Percentiles rank a stretch among this genome's conserved stretches.
Conservation (phyloP, 2,329 filamentous ascomycete genomes). For the Colletotrichum liriopes region DNA sequence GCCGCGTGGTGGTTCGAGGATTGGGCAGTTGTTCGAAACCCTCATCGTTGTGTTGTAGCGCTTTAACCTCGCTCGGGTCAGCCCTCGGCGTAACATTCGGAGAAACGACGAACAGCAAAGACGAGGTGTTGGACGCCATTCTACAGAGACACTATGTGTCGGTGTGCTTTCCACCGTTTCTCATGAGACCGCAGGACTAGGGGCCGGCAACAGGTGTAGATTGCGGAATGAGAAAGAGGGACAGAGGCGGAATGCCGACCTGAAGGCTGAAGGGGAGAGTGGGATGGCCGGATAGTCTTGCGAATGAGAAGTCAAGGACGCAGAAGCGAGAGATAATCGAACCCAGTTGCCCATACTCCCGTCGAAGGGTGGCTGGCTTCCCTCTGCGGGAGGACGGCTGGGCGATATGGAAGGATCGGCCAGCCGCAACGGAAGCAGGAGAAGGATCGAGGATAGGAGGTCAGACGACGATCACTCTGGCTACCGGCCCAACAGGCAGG, state of each 20-base stretch:
- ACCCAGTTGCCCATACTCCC: background rate
- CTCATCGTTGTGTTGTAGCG: background rate
- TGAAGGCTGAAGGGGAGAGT: background rate
- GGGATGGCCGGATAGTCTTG: background rate
- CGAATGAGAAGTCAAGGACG: background rate
- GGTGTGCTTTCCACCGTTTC: background rate
- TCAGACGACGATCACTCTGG: background rate
- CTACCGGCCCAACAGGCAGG: background rate
- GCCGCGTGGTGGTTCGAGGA: background rate
- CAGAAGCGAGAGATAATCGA: background rate
- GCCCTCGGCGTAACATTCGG: background rate
- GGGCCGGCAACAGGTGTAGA: background rate
- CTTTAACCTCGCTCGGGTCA: background rate
- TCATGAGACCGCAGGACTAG: background rate
- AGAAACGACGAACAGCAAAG: background rate
- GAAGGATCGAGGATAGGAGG: background rate
- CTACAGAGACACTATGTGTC: background rate
- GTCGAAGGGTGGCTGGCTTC: background rate
- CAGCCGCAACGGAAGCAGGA: background rate
- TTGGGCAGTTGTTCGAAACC: too few species aligned
- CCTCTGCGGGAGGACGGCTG: background rate
- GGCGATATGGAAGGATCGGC: background rate
- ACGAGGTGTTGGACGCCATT: too few species aligned
- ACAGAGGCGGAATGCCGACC: background rate
- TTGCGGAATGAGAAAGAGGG: background rate